Conservation (phyloP, 208 protist species). For the Crithidia brevicula region DNA sequence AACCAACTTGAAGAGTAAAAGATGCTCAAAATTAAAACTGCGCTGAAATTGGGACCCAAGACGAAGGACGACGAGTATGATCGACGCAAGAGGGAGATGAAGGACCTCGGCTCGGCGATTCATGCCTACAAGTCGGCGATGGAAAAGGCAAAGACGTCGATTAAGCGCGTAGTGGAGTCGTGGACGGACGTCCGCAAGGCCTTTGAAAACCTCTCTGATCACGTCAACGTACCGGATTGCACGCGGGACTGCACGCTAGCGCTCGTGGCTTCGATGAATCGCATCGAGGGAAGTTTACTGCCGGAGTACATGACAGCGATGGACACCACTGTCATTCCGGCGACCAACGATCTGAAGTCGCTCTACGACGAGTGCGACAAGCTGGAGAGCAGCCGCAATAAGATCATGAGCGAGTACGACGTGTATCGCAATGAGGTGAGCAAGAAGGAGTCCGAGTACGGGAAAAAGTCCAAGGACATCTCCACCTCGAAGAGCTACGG, state of each 20-base stretch:
- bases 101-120: constrained; percentile 34
- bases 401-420: constrained; percentile 61
- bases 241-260: constrained; percentile 33
- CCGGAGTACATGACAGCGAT: constrained; percentile 38
- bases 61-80: constrained; percentile 57
- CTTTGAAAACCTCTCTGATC: constrained; percentile 40
- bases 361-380: constrained; percentile 53
- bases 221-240: constrained; percentile 25
- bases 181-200: constrained; percentile 37
- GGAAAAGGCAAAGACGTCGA: constrained; percentile 40
- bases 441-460: constrained; percentile 58
- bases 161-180: constrained; percentile 36
- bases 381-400: constrained; percentile 49
- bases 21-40: constrained; percentile 47
- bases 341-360: constrained; percentile 35
- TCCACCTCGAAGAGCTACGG: constrained; percentile 51
- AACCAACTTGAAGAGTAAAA: too few species aligned
- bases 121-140: constrained; percentile 49
- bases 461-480: constrained; percentile 57
- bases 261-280: constrained; percentile 36
- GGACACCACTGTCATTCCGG: constrained; percentile 36
- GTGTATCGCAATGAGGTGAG: constrained; percentile 50
- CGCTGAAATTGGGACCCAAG: constrained; percentile 43
- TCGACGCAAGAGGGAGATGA: constrained; percentile 34
- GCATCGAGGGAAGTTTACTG: constrained; percentile 29